Evolutionary conservation across 306 rosid genomes (phyloP).

Genomic region (Cyamopsis tetragonoloba): DNA sequence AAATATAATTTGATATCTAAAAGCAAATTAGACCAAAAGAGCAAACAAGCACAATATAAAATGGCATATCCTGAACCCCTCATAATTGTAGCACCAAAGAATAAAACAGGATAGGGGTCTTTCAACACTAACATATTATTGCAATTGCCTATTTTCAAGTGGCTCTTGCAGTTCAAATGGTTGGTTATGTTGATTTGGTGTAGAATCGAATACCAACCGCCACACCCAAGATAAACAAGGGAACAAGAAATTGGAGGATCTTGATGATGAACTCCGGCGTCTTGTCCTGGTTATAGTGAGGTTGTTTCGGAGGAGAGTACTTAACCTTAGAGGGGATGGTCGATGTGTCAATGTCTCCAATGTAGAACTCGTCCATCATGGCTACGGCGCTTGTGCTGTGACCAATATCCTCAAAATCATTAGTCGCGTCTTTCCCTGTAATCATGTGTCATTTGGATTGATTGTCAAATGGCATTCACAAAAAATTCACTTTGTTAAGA

Average conservation of each 20-base stretch:
- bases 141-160: conserved; percentile 3
- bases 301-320: conserved; percentile 79
- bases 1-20: conserved; percentile 6
- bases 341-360: conserved; percentile 73
- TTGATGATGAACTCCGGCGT: conserved; percentile 57
- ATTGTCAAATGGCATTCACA: conserved; percentile 1
- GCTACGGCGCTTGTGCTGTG: conserved; percentile 77
- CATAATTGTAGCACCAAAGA: conserved; percentile 13
- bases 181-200: conserved; percentile 46
- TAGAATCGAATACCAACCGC: conserved; percentile 75
- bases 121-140: conserved; percentile 28
- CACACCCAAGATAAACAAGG: conserved; percentile 67
- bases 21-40: conserved; percentile 19
- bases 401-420: conserved; percentile 81
- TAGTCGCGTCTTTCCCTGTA: conserved; percentile 87
- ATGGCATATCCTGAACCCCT: conserved; percentile 18
- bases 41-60: conserved; percentile 29
- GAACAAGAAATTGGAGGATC: conserved; percentile 81
- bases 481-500: conserved; percentile 1
- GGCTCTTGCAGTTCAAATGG: conserved; percentile 14
- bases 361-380: conserved; percentile 81
- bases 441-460: not conserved
- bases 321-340: conserved; percentile 46
- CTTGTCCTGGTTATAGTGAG: conserved; percentile 69
- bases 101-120: not conserved